phyloP scores from a whole-genome alignment of 257 asterid genomes.

The Nicotiana sylvestris region DNA sequence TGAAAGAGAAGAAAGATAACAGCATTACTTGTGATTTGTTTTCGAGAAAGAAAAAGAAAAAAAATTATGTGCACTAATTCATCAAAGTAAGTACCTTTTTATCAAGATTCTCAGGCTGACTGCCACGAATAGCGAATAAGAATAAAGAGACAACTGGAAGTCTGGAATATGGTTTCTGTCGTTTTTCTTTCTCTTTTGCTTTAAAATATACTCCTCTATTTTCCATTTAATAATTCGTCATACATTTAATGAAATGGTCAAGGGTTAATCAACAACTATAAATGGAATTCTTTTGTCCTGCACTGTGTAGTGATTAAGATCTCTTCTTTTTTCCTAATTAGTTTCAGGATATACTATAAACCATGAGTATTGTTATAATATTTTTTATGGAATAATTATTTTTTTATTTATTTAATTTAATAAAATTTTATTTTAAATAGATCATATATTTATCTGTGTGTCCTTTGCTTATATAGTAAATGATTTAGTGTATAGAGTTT shows the following conservation, averaged over 20 bases:
- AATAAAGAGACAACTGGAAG: neutral
- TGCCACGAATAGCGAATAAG: slow-evolving; percentile 5
- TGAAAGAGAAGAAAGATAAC: neutral
- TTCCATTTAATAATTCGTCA: neutral
- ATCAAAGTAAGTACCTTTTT: neutral
- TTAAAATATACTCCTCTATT: neutral
- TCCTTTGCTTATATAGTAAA: too few species aligned
- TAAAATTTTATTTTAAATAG: too few species aligned
- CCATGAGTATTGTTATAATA: too few species aligned
- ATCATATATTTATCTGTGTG: too few species aligned
- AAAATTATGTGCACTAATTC: neutral
- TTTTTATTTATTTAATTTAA: too few species aligned
- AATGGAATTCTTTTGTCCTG: neutral
- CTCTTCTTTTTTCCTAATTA: too few species aligned
- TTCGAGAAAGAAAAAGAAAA: neutral
- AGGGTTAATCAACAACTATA: neutral
- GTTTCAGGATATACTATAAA: too few species aligned
- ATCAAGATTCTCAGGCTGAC: neutral
- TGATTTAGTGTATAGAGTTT: too few species aligned
- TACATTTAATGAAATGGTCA: neutral
- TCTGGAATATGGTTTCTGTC: neutral
- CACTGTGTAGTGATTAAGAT: neutral
- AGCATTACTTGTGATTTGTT: neutral
- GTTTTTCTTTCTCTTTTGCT: neutral
- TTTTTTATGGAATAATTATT: too few species aligned